These are phyloP conservation scores for Wickerhamomyces chaumierensis DNA, from an alignment of 805 yeast species.

Conservation along the genomic window DNA sequence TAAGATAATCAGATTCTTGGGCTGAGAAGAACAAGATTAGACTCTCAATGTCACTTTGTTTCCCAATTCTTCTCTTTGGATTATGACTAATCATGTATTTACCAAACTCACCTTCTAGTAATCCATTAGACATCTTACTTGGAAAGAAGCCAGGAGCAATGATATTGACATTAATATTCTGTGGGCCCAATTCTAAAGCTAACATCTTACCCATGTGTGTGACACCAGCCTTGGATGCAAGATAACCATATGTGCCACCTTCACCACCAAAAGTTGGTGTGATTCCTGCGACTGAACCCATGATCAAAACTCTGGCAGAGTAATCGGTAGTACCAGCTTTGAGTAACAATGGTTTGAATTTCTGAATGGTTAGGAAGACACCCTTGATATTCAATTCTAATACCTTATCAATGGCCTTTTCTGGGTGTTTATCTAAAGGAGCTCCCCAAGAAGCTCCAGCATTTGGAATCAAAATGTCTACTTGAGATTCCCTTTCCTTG, in stretches of 20 bases:
- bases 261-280: constrained; percentile 19
- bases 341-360: constrained; percentile 46
- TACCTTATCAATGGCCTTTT: constrained; percentile 50
- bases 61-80: constrained; percentile 57
- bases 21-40: constrained; percentile 45
- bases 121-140: constrained; percentile 60
- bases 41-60: constrained; percentile 44
- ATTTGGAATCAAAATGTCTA: constrained; percentile 60
- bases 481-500: constrained; percentile 25
- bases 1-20: constrained; percentile 47
- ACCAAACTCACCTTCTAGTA: constrained; percentile 33
- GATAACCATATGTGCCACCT: constrained; percentile 51
- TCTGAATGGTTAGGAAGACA: constrained; percentile 55
- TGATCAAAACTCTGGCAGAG: constrained; percentile 54
- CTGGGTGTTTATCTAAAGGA: constrained; percentile 47
- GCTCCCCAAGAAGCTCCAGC: constrained; percentile 81
- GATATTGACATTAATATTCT: constrained; percentile 56
- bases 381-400: constrained; percentile 54
- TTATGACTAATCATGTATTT: constrained; percentile 34
- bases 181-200: constrained; percentile 56
- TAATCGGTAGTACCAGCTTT: constrained; percentile 39
- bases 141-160: constrained; percentile 75
- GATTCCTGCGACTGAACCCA: constrained; percentile 56
- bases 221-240: constrained; percentile 68
- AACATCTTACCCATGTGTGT: constrained; percentile 54